Evolutionary conservation across 768 basidiomycete species (phyloP).

Genomic region (Calocybe cyanea): DNA sequence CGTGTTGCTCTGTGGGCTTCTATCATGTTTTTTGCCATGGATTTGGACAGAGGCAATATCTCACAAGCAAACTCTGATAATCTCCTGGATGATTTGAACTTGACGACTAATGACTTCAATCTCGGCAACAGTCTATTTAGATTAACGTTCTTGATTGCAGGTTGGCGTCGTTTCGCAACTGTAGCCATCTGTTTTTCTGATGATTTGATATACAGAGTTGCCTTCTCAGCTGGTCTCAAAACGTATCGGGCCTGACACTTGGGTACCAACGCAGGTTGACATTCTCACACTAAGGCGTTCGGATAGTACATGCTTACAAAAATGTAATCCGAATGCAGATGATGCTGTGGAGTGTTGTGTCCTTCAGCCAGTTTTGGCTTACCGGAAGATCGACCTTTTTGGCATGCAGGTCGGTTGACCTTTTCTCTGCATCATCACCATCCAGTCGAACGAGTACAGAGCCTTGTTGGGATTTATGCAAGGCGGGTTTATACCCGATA

Average conservation of each 20-base stretch:
- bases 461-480: slow-evolving; percentile 54
- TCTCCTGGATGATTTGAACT: slow-evolving; percentile 54
- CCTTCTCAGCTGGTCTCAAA: slow-evolving; percentile 69
- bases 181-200: neutral
- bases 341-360: slow-evolving; percentile 53
- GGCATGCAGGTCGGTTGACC: slow-evolving; percentile 39
- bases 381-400: slow-evolving; percentile 50
- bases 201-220: slow-evolving; percentile 34
- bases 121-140: slow-evolving; percentile 59
- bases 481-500: slow-evolving; percentile 63
- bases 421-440: neutral
- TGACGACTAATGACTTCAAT: slow-evolving; percentile 65
- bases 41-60: slow-evolving; percentile 58
- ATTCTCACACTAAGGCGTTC: neutral
- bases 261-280: slow-evolving; percentile 55
- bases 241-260: slow-evolving; percentile 62
- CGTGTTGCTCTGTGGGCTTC: slow-evolving; percentile 59
- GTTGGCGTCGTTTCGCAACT: slow-evolving; percentile 16
- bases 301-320: neutral
- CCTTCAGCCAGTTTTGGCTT: slow-evolving; percentile 59
- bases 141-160: slow-evolving; percentile 41
- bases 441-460: neutral
- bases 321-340: slow-evolving; percentile 29
- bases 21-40: slow-evolving; percentile 61
- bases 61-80: slow-evolving; percentile 69